Evolutionary conservation across 768 basidiomycete genomes (phyloP), one percentile per base, ranked within the genome.

Genomic region (Coprinopsis cinerea): DNA sequence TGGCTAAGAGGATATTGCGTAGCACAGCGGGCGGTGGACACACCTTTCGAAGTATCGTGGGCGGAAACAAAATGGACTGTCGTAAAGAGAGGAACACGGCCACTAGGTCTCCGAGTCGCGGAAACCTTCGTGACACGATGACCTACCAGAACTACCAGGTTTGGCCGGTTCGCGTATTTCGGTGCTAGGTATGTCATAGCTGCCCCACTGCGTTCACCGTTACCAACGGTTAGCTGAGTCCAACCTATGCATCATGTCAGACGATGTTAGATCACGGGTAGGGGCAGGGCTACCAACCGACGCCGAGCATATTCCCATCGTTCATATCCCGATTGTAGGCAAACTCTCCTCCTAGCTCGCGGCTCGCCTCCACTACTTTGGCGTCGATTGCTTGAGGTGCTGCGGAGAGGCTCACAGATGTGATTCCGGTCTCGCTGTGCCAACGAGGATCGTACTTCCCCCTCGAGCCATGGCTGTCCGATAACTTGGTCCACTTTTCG

Each of bases 291-390:
- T n/a, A n/a, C n/a, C n/a, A 6, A 43, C 18, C 24, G 6, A 43
- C 11, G 24, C 22, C 41, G 9, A 43, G 23, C 17, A 4, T 14
- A 39, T 39, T 18, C 6, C 36, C 36, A 17, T 39, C 36, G 36
- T 39, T 39, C 36, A 39, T 23, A 43, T 23, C 41, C 17, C 56
- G 34, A 51, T 70, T 70, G 54, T 63, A 75, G 2, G 67, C 62
- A 49, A 70, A 76, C 32, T 68, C 65, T 6, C 62, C 56, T 1
- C 59, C 50, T 4, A 73, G 57, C 43, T 75, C 61, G 17, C 60
- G 28, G 0, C 68, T 63, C 0, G 71, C 64, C 41, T 61, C 51
- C 9, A 75, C 55, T 15, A 73, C 58, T 7, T 58, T 64, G 1
- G 55, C 49, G 49, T 72, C 68, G 20, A 67, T 64, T 6, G 62